Evolutionary conservation across 371 early-diverging fungal species (phyloP), one percentile per base, ranked within the genome.

Genomic region (Mortierella sp.): DNA sequence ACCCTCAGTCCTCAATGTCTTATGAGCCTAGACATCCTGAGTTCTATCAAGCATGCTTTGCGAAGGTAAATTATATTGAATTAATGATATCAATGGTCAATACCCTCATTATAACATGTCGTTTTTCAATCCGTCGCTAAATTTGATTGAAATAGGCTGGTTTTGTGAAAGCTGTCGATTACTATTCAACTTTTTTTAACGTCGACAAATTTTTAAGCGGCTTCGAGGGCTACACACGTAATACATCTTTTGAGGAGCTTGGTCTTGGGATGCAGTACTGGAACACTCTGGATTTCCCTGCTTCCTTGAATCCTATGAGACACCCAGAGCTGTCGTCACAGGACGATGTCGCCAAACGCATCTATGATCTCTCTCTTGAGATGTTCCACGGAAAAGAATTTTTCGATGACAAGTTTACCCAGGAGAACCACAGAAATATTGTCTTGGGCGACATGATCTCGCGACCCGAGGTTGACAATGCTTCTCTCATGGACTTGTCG

Each of bases 401-500:
- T 31, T 80, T 80, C 71, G 81, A 80, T 34, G 72, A 80, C 1
- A 22, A 31, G 0, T 37, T 75, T 26, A 29, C 81, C 3, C 68
- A 64, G 0, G 31, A 68, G 51, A 54, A 66, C 28, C 81, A 80
- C 32, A 71, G 81, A 0, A 71, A 64, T 22, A 63, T 80, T 23
- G 75, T 75, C 32, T 40, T 80, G 1, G 75, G 71, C 62, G 81
- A 80, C 19, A 75, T 80, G 81, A 68, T 71, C 43, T 80, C 81
- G 8, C 67, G 81, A 0, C 72, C 66, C 5, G 72, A 80, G 32
- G 81, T 80, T 34, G 81, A 80, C 40, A 60, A 75, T 9, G 54
- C 67, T 12, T 80, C 81, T 2, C 28, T 80, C 26, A 35, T 75
- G 10, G 81, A 80, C 49, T 51, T 80, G 53, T 80, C 81, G 0